A percentile compares a stretch with the other conserved stretches of the same genome.
phyloP scores from a whole-genome alignment of 2,329 filamentous ascomycete species.

The Alternaria brassicae region DNA sequence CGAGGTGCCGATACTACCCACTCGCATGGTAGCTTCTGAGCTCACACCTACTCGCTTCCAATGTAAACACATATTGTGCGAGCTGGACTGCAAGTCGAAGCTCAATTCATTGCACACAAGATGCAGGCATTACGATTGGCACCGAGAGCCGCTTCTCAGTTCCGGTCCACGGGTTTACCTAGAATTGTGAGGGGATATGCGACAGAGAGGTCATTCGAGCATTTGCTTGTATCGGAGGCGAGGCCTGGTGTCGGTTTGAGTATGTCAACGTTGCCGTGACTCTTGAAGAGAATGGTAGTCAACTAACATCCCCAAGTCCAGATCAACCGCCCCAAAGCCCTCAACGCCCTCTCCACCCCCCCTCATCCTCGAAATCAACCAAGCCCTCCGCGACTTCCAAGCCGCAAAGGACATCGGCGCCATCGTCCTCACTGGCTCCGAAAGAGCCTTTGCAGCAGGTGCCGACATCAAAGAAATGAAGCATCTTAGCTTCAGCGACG shows the following conservation, averaged over 20 bases:
- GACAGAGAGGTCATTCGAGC: slow-evolving; percentile 69
- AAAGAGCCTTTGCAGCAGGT: slow-evolving; percentile 79
- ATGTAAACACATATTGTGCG: slow-evolving; percentile 1
- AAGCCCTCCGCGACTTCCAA: slow-evolving; percentile 48
- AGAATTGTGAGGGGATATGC: slow-evolving; percentile 60
- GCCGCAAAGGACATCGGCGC: slow-evolving; percentile 42
- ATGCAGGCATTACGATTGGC: slow-evolving; percentile 64
- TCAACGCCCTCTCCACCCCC: slow-evolving; percentile 94
- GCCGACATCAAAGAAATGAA: slow-evolving; percentile 99
- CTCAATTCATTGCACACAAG: slow-evolving; percentile 18
- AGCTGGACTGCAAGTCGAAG: not conserved
- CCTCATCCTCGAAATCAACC: slow-evolving; percentile 80
- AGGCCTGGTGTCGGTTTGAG: slow-evolving; percentile 90
- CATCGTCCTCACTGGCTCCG: slow-evolving; percentile 79
- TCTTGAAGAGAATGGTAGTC: not conserved
- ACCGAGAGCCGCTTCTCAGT: slow-evolving; percentile 67
- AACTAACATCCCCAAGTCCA: slow-evolving; percentile 69
- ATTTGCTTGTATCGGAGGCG: slow-evolving; percentile 81
- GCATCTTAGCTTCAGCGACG: slow-evolving; percentile 83
- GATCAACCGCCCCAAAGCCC: slow-evolving; percentile 90
- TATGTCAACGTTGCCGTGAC: slow-evolving; percentile 54
- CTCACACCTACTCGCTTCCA: not conserved
- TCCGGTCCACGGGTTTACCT: slow-evolving; percentile 64
- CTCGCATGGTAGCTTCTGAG: slow-evolving; percentile 10
- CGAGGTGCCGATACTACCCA: slow-evolving; percentile 42